Evolutionary conservation across 805 yeast genomes (phyloP).

Genomic region (Saccharomyces eubayanus): DNA sequence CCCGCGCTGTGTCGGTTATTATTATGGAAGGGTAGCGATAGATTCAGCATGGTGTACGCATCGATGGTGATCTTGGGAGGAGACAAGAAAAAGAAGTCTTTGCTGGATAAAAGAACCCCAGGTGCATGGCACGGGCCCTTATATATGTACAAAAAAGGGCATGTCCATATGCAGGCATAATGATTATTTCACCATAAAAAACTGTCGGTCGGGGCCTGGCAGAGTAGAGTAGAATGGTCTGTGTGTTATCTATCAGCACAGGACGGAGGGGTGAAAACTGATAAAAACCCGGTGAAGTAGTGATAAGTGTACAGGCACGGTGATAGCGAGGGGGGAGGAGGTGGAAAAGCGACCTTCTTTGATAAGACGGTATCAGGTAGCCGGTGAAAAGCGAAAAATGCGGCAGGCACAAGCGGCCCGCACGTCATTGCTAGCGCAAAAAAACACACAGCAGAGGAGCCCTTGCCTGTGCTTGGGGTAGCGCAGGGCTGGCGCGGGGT

Average conservation of each 20-base stretch:
- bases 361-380: not conserved
- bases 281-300: not conserved
- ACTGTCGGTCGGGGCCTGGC: not conserved
- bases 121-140: no score
- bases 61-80: not conserved
- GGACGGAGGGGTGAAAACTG: not conserved
- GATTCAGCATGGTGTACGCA: not conserved
- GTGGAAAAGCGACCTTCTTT: not conserved
- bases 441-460: not conserved
- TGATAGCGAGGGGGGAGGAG: not conserved
- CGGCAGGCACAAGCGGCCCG: not conserved
- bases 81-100: not conserved
- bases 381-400: not conserved
- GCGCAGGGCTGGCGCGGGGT: not conserved
- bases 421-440: not conserved
- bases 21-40: not conserved
- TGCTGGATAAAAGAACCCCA: no score
- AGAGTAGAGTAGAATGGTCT: no score
- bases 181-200: not conserved
- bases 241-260: not conserved
- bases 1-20: not conserved
- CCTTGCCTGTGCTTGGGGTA: not conserved
- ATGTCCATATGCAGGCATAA: not conserved
- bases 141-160: not conserved
- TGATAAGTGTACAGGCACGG: not conserved